Conservation (phyloP, 345 rosid species). For the Aethionema arabicum region DNA sequence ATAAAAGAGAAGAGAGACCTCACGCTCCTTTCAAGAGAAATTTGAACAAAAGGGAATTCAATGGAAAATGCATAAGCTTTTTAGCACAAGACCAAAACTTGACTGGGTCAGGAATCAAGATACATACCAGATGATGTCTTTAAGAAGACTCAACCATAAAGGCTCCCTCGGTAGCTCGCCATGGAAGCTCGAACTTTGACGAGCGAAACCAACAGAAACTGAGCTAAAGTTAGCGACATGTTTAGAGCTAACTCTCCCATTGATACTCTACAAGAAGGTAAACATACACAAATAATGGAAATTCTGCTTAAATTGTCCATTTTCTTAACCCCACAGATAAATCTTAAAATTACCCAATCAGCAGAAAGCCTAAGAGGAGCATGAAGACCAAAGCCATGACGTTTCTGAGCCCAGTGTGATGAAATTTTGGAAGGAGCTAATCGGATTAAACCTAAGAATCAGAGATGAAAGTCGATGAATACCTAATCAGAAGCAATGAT, state of each 20-base stretch:
- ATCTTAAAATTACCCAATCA: conserved; percentile 15
- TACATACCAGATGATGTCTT: conserved; percentile 51
- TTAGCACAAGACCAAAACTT: background rate
- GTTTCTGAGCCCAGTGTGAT: conserved; percentile 15
- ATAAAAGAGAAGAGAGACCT: conserved; percentile 53
- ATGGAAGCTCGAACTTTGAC: conserved; percentile 33
- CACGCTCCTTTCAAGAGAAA: conserved; percentile 45
- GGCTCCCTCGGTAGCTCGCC: conserved; percentile 44
- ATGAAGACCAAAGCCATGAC: conserved; percentile 15
- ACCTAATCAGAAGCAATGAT: background rate
- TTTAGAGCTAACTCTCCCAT: conserved; percentile 27
- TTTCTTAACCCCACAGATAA: background rate
- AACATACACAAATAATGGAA: background rate
- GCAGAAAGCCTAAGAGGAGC: conserved; percentile 8
- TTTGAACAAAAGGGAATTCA: background rate
- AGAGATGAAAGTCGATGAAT: background rate
- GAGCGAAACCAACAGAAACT: conserved; percentile 28
- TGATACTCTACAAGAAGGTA: conserved; percentile 18
- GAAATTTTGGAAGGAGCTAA: conserved; percentile 8
- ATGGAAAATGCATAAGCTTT: conserved; percentile 1
- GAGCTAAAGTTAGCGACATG: conserved; percentile 12
- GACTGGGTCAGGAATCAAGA: background rate
- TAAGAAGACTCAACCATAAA: conserved; percentile 44
- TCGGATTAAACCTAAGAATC: conserved; percentile 19
- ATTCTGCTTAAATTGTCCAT: background rate